A percentile compares a stretch with the other conserved stretches of the same genome.
Evolutionary conservation across 305 asterid genomes (phyloP).

Genomic region (Stenogyne calaminthoides): DNA sequence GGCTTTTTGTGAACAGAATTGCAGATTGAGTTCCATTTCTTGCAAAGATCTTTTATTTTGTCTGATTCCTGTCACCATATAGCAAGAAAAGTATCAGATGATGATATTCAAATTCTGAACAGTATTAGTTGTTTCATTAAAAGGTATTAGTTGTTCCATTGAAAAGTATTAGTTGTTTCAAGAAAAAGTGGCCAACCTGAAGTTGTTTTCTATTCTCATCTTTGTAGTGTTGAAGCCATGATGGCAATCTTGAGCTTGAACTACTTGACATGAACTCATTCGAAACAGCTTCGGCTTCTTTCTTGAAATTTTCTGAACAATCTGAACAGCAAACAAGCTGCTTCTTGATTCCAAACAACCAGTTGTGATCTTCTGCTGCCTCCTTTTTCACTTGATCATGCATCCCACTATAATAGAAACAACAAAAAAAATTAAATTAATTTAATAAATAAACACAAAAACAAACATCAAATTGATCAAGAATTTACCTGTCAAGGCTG

Average conservation of each 20-base stretch:
- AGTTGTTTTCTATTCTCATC: constrained; percentile 49
- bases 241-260: constrained; percentile 66
- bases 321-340: constrained; percentile 75
- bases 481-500: constrained; percentile 59
- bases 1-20: constrained; percentile 60
- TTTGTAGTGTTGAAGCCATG: constrained; percentile 85
- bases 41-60: constrained; percentile 56
- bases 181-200: constrained; percentile 44
- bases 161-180: too few species aligned
- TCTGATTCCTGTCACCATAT: constrained; percentile 50
- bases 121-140: too few species aligned
- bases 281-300: constrained; percentile 57
- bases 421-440: background rate
- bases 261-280: constrained; percentile 34
- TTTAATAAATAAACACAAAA: background rate
- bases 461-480: background rate
- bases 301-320: constrained; percentile 65
- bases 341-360: constrained; percentile 60
- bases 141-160: too few species aligned
- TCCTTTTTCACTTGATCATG: constrained; percentile 45
- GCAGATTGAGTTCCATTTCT: constrained; percentile 89
- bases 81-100: constrained; percentile 26
- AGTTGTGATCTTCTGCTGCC: constrained; percentile 44
- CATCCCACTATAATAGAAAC: constrained; percentile 39
- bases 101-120: background rate